These are phyloP conservation scores for Gymnopus androsaceus DNA, from an alignment of 1,284 basidiomycete genomes.

Conservation along the genomic window DNA sequence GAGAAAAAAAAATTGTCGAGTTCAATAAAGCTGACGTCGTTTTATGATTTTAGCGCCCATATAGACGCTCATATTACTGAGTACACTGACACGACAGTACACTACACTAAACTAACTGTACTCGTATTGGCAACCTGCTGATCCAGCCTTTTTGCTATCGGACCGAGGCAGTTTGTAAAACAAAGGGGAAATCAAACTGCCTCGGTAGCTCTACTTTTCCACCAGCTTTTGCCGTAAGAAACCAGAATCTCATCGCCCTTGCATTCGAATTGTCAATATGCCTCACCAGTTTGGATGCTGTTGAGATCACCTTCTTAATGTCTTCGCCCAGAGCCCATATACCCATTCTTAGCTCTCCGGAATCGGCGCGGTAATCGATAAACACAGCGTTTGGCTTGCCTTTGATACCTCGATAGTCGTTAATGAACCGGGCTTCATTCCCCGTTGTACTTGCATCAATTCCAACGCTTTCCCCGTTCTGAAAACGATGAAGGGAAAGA, in stretches of 20 bases:
- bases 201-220: conserved; percentile 40
- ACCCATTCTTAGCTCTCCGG: conserved; percentile 77
- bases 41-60: neutral
- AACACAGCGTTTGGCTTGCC: conserved; percentile 77
- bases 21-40: neutral
- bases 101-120: too few species aligned
- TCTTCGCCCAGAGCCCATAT: conserved; percentile 62
- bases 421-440: conserved; percentile 86
- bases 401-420: conserved; percentile 81
- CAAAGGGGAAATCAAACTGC: neutral
- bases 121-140: too few species aligned
- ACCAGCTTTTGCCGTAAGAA: conserved; percentile 93
- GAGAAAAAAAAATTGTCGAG: neutral
- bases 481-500: conserved; percentile 69
- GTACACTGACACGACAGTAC: too few species aligned
- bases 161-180: neutral
- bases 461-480: conserved; percentile 57
- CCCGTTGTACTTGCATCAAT: conserved; percentile 77
- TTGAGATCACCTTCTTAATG: conserved; percentile 76
- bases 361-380: conserved; percentile 51
- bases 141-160: too few species aligned
- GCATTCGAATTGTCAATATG: too few species aligned
- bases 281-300: too few species aligned
- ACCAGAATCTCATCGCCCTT: conserved; percentile 88
- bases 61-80: neutral